Evolutionary conservation across 495 filamentous ascomycete genomes (phyloP).

Genomic region (Lasiosphaeria ovina): DNA sequence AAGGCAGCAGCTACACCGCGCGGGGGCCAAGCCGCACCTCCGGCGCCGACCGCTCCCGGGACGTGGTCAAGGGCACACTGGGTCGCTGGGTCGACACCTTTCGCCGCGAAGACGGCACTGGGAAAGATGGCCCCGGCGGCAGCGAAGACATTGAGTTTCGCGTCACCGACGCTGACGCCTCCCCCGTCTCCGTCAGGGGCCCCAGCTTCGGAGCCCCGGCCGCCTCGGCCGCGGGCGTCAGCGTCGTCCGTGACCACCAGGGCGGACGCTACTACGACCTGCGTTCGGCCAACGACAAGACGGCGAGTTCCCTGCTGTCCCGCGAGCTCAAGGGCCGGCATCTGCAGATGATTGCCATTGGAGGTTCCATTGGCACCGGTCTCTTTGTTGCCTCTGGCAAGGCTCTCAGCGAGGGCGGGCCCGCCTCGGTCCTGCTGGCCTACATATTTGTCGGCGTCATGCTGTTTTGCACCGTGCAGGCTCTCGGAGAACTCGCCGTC

Average conservation of each 20-base stretch:
- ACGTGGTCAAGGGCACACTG: constrained; percentile 12
- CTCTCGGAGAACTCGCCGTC: constrained; percentile 90
- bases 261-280: constrained; percentile 31
- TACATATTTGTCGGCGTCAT: constrained; percentile 82
- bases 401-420: constrained; percentile 76
- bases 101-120: constrained; percentile 23
- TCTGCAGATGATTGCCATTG: constrained; percentile 96
- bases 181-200: not conserved
- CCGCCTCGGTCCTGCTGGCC: constrained; percentile 78
- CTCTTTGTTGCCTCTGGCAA: constrained; percentile 85
- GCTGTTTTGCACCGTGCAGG: constrained; percentile 89
- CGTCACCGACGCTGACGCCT: constrained; percentile 9
- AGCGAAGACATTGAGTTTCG: constrained; percentile 6
- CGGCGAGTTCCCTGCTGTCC: constrained; percentile 50
- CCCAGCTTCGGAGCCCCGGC: not conserved
- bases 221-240: not conserved
- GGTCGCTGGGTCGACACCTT: constrained; percentile 32
- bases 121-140: not conserved
- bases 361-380: constrained; percentile 92
- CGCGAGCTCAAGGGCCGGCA: constrained; percentile 79
- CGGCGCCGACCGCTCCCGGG: not conserved
- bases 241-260: constrained; percentile 14
- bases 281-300: constrained; percentile 22
- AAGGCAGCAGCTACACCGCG: constrained; percentile 21
- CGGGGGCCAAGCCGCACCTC: constrained; percentile 4